Percentiles rank a stretch among this genome's conserved stretches.
Conservation (phyloP, 2,329 filamentous ascomycete species). For the Colletotrichum sp. region DNA sequence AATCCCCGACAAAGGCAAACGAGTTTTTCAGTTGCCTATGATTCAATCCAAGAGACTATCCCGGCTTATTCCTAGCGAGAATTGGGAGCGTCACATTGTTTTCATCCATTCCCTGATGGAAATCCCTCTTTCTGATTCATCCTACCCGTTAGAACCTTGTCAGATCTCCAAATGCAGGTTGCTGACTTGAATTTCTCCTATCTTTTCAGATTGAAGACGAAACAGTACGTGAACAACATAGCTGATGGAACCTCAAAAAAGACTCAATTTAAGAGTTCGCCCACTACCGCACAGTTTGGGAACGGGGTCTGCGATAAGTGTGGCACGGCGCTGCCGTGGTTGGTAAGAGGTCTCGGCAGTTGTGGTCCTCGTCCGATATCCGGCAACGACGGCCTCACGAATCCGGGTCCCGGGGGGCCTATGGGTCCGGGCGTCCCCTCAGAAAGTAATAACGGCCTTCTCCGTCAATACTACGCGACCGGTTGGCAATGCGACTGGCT, state of each 20-base stretch:
- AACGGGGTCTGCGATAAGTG: background rate
- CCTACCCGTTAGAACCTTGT: background rate
- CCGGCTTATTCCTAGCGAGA: background rate
- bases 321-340: background rate
- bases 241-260: background rate
- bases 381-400: background rate
- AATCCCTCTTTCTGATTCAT: background rate
- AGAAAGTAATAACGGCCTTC: background rate
- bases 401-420: background rate
- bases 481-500: constrained; percentile 1
- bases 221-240: background rate
- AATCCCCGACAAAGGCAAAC: background rate
- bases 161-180: background rate
- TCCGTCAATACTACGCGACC: background rate
- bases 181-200: background rate
- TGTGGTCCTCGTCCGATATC: constrained; percentile 1
- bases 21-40: background rate
- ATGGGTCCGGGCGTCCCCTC: background rate
- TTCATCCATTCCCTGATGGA: background rate
- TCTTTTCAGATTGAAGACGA: background rate
- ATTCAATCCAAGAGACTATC: background rate
- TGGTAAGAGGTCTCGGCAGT: background rate
- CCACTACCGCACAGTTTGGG: background rate
- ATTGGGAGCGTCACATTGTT: background rate
- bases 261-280: background rate